Conservation (phyloP, 148 eudicot genomes). For the Silene uniflora region DNA sequence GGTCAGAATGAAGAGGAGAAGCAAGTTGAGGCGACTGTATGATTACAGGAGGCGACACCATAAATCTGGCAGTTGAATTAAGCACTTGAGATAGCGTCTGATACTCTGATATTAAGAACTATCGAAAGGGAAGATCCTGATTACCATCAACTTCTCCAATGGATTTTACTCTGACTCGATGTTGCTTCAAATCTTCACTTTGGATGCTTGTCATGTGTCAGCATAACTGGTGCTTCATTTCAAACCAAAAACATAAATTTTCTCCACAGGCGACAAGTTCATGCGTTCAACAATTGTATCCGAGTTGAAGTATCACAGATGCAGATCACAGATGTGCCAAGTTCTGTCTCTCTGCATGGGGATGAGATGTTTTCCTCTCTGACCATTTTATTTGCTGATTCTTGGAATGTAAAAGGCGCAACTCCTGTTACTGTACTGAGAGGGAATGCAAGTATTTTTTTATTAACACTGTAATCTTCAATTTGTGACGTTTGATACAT, state of each 20-base stretch:
- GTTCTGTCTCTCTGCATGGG: not conserved
- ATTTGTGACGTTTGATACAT: not conserved
- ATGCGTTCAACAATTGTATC: not conserved
- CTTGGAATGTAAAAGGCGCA: not conserved
- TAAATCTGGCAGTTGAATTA: not conserved
- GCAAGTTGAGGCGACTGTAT: slow-evolving; percentile 11
- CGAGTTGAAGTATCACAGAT: not conserved
- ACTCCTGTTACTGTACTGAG: not conserved
- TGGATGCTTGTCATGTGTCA: too few species aligned
- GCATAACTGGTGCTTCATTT: not conserved
- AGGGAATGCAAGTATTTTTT: not conserved
- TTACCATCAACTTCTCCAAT: slow-evolving; percentile 8
- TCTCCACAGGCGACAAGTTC: not conserved
- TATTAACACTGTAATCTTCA: slow-evolving; percentile 7
- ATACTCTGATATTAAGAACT: too few species aligned
- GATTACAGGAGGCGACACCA: not conserved
- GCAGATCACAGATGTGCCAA: not conserved
- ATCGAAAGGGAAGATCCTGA: not conserved
- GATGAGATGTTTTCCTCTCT: not conserved
- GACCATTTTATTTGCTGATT: not conserved
- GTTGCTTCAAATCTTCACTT: not conserved
- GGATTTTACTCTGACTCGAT: not conserved
- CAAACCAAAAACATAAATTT: not conserved
- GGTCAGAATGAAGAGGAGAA: slow-evolving; percentile 34
- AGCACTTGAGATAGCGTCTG: not conserved